Evolutionary conservation across 441 rosid genomes (phyloP).

Genomic region (Corymbia citriodora): DNA sequence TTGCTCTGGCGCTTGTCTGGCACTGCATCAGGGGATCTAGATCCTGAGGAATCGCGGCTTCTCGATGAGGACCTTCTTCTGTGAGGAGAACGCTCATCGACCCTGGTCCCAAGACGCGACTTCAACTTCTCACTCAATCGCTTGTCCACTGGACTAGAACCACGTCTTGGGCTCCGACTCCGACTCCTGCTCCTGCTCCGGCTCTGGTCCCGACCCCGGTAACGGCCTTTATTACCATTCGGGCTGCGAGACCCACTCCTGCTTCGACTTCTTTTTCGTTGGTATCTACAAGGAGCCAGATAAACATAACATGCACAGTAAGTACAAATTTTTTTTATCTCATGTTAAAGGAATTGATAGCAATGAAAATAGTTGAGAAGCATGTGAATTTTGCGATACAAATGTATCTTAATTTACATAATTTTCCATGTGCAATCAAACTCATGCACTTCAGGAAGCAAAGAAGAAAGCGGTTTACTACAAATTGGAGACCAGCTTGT

Average conservation of each 20-base stretch:
- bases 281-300: slow-evolving; percentile 31
- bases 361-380: not conserved
- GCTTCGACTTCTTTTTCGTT: slow-evolving; percentile 38
- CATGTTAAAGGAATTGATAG: not conserved
- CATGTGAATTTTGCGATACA: not conserved
- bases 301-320: not conserved
- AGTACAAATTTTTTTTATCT: not conserved
- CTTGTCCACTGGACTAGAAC: slow-evolving; percentile 57
- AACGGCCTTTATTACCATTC: slow-evolving; percentile 35
- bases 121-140: slow-evolving; percentile 61
- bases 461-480: not conserved
- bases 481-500: not conserved
- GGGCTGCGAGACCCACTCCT: slow-evolving; percentile 65
- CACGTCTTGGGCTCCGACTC: slow-evolving; percentile 45
- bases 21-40: slow-evolving; percentile 36
- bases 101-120: slow-evolving; percentile 68
- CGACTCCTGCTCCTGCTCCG: not conserved
- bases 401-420: not conserved
- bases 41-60: slow-evolving; percentile 26
- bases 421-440: not conserved
- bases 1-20: slow-evolving; percentile 20
- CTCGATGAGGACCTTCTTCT: slow-evolving; percentile 26
- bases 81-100: slow-evolving; percentile 28
- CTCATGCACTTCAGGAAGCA: not conserved
- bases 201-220: slow-evolving; percentile 45